Base-by-base conservation (phyloP, 1,284 basidiomycete species). In the Leccinum angustisporum region DNA sequence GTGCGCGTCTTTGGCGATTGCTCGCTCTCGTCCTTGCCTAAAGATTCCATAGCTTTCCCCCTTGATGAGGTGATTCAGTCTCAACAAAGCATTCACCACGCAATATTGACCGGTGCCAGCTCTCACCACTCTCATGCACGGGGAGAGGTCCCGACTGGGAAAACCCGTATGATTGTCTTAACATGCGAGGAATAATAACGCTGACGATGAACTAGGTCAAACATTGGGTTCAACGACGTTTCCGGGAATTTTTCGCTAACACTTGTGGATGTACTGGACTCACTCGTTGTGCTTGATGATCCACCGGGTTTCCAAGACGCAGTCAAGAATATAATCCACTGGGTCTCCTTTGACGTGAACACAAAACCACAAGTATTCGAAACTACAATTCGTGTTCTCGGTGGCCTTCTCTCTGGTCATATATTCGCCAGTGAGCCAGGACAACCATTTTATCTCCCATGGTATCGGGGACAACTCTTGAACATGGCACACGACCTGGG, bases 351-450 rank as follows among this genome's bases (percentile, higher is more conserved):
- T 70, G 88, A 95, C 70, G 90, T 95, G 63, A 89, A 95, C 74
- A 92, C 92, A 34, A 92, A 87, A 77, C 93, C 93, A 40, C 95
- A 98, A 80, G 88, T 95, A 4, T 95, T 95, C 70, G 93, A 95
- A 78, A 91, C 91, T 16, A 96, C 91, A 2, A 96, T 96, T 63
- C 86, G 94, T 36, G 91, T 93, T 2, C 79, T 98, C 4, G 95
- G 96, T 5, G 94, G 94, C 3, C 81, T 98, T 52, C 76, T 98
- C 13, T 94, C 93, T 5, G 95, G 86, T 8, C 95, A 95, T 69
- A 83, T 91, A 70, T 90, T 92, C 78, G 90, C 92, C 43, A 86
- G 81, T 73, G 77, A 86, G 71, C 75, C 83, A 43, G 79, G 79
- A 16, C 82, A 86, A 52, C 83, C 86, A 25, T 92, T 94, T 68